phyloP scores from a whole-genome alignment of 169 alveolate genomes.

The Pseudocohnilembus persalinus region DNA sequence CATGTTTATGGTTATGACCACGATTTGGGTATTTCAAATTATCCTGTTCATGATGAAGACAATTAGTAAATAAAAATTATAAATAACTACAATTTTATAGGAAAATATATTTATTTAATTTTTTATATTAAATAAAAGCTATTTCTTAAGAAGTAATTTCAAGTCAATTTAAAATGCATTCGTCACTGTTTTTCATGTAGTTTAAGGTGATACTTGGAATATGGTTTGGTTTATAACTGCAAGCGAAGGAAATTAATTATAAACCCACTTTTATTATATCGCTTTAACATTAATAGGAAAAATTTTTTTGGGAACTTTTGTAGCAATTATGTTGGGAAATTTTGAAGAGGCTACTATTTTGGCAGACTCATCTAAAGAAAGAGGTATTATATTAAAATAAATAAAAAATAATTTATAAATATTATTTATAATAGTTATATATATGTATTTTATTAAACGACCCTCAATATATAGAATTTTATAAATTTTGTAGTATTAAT shows the following conservation, averaged over 20 bases:
- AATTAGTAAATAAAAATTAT: not conserved
- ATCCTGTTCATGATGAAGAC: too few relatives aligned
- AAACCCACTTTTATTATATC: not conserved
- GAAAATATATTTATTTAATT: too few relatives aligned
- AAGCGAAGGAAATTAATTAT: not conserved
- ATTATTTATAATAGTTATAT: too few relatives aligned
- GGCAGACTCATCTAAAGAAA: not conserved
- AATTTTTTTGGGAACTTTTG: not conserved
- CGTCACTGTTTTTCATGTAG: not conserved
- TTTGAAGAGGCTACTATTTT: not conserved
- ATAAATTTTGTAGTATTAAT: too few relatives aligned
- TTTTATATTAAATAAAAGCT: not conserved
- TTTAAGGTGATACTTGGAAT: not conserved
- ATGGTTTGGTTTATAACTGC: not conserved
- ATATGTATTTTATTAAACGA: not conserved
- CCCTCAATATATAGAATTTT: not conserved
- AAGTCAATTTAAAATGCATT: not conserved
- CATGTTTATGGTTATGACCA: not conserved
- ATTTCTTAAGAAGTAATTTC: not conserved
- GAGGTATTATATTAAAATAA: not conserved
- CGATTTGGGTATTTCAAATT: not conserved
- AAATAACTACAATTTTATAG: not conserved
- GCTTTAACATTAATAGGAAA: not conserved
- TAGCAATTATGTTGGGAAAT: not conserved
- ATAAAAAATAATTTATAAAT: too few relatives aligned